Evolutionary conservation across 306 rosid genomes (phyloP).

Genomic region (Luffa acutangula): DNA sequence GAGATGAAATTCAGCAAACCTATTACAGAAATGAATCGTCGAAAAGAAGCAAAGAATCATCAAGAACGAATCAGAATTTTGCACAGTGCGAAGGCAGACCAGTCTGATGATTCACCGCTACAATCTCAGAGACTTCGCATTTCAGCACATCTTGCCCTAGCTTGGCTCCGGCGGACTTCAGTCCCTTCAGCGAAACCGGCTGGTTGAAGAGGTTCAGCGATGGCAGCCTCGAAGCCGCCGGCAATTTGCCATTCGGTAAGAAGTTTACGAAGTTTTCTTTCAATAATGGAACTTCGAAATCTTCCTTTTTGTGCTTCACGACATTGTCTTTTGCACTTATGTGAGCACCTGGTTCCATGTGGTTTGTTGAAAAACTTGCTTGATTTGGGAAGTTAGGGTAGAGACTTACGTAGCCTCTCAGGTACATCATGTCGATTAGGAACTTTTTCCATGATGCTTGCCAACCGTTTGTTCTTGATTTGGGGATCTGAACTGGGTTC

Average conservation of each 20-base stretch:
- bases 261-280: constrained; percentile 49
- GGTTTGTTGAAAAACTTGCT: constrained; percentile 89
- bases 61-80: constrained; percentile 40
- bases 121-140: constrained; percentile 75
- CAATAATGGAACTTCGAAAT: constrained; percentile 86
- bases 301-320: constrained; percentile 62
- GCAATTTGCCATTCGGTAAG: constrained; percentile 62
- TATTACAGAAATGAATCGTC: neutral
- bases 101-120: constrained; percentile 54
- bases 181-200: constrained; percentile 72
- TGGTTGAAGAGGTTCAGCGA: constrained; percentile 80
- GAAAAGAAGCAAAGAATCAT: constrained; percentile 21
- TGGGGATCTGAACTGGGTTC: constrained; percentile 91
- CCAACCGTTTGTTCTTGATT: constrained; percentile 93
- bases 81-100: constrained; percentile 68
- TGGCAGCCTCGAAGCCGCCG: constrained; percentile 70
- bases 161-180: constrained; percentile 85
- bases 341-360: constrained; percentile 99
- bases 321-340: constrained; percentile 79
- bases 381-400: constrained; percentile 91
- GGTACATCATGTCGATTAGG: constrained; percentile 95
- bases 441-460: constrained; percentile 99
- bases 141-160: constrained; percentile 77
- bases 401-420: constrained; percentile 85
- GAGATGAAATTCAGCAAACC: neutral